phyloP scores from a whole-genome alignment of 768 basidiomycete genomes.

The Tricholomella constricta region DNA sequence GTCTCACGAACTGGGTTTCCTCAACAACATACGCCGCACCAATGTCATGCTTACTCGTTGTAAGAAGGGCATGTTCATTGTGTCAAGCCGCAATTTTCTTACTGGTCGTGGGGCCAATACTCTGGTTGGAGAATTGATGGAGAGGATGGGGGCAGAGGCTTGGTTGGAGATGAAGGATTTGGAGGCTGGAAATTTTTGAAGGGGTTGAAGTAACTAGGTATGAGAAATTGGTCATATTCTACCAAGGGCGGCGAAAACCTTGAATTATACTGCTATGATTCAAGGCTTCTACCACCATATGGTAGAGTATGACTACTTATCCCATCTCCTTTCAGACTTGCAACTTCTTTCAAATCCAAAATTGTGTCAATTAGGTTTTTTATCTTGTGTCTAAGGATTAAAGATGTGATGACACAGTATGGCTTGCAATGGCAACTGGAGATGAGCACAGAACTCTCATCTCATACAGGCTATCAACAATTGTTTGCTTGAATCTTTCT shows the following conservation, averaged over 20 bases:
- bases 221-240: slow-evolving; percentile 12
- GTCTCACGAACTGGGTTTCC: slow-evolving; percentile 61
- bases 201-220: background rate
- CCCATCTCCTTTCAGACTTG: background rate
- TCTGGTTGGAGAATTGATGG: slow-evolving; percentile 44
- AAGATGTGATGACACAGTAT: slow-evolving; percentile 30
- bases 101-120: slow-evolving; percentile 48
- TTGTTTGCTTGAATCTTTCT: slow-evolving; percentile 56
- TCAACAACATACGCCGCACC: slow-evolving; percentile 62
- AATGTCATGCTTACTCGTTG: slow-evolving; percentile 91
- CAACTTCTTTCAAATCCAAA: background rate
- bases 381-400: slow-evolving; percentile 19
- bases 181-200: slow-evolving; percentile 35
- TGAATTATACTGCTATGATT: background rate
- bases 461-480: slow-evolving; percentile 64
- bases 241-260: slow-evolving; percentile 11
- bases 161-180: slow-evolving; percentile 44
- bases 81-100: slow-evolving; percentile 64
- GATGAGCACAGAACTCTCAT: slow-evolving; percentile 60
- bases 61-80: slow-evolving; percentile 77
- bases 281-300: background rate
- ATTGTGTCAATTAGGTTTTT: background rate
- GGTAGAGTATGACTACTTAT: slow-evolving; percentile 10
- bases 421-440: slow-evolving; percentile 22
- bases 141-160: slow-evolving; percentile 36